Conservation (phyloP, 192 early-diverging fungal species). For the Entomortierella lignicola region DNA sequence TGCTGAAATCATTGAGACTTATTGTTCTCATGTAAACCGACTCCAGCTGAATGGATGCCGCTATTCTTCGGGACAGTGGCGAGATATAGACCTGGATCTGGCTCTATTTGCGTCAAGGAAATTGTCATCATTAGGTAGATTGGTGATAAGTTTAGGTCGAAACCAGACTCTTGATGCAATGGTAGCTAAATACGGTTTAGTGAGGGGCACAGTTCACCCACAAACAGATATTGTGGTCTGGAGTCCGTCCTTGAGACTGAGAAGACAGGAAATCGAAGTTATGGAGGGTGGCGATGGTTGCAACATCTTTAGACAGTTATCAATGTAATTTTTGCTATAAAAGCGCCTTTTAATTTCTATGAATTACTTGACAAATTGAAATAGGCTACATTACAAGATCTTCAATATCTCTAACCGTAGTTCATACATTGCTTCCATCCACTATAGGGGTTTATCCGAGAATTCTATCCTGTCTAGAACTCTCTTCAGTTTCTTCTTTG, state of each 20-base stretch:
- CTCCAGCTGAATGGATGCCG: constrained; percentile 2
- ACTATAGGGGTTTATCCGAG: background rate
- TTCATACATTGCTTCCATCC: constrained; percentile 13
- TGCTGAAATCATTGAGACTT: constrained; percentile 9
- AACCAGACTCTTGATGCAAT: background rate
- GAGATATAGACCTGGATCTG: constrained; percentile 1
- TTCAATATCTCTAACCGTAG: constrained; percentile 33
- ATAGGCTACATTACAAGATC: constrained; percentile 23
- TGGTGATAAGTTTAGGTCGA: background rate
- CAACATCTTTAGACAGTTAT: constrained; percentile 7
- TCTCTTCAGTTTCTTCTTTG: constrained; percentile 1
- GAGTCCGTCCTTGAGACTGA: constrained; percentile 9
- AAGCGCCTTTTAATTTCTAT: background rate
- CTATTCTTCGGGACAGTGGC: background rate
- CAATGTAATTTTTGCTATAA: background rate
- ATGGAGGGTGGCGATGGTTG: background rate
- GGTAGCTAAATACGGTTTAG: constrained; percentile 1
- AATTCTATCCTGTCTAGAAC: background rate
- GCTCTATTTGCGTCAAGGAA: constrained; percentile 5
- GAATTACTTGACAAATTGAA: background rate
- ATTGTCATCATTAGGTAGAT: background rate
- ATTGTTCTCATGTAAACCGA: background rate
- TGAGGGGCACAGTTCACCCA: background rate
- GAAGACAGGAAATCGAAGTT: constrained; percentile 1
- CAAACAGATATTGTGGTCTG: background rate